Base-by-base conservation (phyloP, 2,329 filamentous ascomycete genomes). In the Hyphodiscus sp. region DNA sequence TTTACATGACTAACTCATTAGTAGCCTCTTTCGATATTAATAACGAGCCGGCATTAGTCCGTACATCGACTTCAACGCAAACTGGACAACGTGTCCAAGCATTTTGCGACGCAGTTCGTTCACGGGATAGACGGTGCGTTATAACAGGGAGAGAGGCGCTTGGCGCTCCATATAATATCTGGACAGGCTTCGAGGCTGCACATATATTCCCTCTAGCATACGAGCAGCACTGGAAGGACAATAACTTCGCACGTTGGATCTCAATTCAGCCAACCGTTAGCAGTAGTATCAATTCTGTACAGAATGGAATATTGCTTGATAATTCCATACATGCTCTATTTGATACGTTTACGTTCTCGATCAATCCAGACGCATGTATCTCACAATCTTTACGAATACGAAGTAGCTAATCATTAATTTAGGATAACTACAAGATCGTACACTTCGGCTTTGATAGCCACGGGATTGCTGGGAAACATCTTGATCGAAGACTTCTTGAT, bases 291-390 rank as follows among this genome's bases (percentile, higher is more conserved):
- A 59, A 67, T 49, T 66, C 62, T 10, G 46, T 61, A 10, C 63
- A 67, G 46, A 67, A 67, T 56, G 66, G 66, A 7, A 26, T 68
- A 16, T 58, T 67, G 10, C 55, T 67, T 2, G 45, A 19, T 2
- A 15, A 20, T 2, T 43, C 54, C 42, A 47, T 65, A 10, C 66
- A 53, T 20, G 6, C 47, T 13, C 18, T 43, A 8, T 51, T 55
- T 47, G 49, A 55, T 26, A 29, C 18, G 7, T 67, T 61, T 51
- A 2, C 19, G 16, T 20, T 68, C 18, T 59, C 60, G 8, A 59
- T 68, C 45, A 53, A 53, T 45, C 46, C 51, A 41, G 41, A 53
- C 45, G 46, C 49, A 49, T 45, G 45, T 49, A 53, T 49, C 47
- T 46, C 47, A 6, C 29, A 42, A 13, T 48, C 46, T 15, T 50